Evolutionary conservation across 495 filamentous ascomycete genomes (phyloP).

Genomic region (Geoglossum glabrum): DNA sequence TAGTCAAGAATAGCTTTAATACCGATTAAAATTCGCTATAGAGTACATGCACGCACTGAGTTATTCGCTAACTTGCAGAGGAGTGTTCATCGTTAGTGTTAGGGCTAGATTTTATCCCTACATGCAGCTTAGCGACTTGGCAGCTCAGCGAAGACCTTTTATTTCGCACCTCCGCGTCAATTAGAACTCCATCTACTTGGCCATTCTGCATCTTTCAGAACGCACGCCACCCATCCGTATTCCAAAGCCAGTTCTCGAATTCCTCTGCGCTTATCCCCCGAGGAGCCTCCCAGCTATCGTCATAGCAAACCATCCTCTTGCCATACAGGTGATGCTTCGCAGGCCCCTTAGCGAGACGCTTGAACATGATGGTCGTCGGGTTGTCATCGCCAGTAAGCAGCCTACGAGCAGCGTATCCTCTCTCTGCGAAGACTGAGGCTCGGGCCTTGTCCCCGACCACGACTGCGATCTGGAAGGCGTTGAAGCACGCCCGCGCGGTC

Average conservation of each 20-base stretch:
- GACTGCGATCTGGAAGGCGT: slow-evolving; percentile 25
- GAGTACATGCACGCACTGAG: no score
- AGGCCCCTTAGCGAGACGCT: slow-evolving; percentile 14
- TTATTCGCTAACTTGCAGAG: no score
- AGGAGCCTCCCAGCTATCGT: slow-evolving; percentile 10
- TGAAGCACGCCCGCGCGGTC: slow-evolving; percentile 20
- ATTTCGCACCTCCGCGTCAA: no score
- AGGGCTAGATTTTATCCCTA: no score
- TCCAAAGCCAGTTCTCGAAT: slow-evolving; percentile 29
- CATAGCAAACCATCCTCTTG: not conserved
- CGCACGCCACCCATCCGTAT: no score
- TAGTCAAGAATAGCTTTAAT: no score
- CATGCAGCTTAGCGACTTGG: no score
- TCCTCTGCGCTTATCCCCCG: slow-evolving; percentile 6
- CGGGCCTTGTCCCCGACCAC: slow-evolving; percentile 24
- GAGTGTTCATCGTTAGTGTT: no score
- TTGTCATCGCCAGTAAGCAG: slow-evolving; percentile 20
- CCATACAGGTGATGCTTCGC: not conserved
- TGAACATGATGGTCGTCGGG: slow-evolving; percentile 13
- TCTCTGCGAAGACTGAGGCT: slow-evolving; percentile 25
- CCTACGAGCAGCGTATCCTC: slow-evolving; percentile 15
- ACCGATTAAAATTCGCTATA: no score
- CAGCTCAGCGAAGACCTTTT: no score
- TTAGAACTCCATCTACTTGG: no score
- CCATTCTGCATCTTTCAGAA: no score